These are phyloP conservation scores for Gynandropsis gynandra DNA, from an alignment of 345 rosid genomes.

Conservation along the genomic window DNA sequence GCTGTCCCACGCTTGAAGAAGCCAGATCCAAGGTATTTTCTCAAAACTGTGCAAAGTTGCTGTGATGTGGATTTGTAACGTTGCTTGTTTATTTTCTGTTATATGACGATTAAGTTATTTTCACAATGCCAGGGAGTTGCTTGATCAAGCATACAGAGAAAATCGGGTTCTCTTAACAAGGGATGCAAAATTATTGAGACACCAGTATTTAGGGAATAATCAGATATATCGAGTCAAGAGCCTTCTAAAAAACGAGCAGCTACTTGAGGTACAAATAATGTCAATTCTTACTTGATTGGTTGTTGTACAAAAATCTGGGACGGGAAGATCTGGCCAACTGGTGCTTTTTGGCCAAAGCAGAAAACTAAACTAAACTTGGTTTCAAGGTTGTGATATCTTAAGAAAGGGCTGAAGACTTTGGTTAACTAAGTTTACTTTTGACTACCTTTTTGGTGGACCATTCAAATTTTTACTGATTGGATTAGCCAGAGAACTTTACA, in stretches of 20 bases:
- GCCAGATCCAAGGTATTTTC: conserved; percentile 63
- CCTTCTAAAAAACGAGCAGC: conserved; percentile 84
- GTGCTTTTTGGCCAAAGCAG: not conserved
- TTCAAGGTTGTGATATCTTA: not conserved
- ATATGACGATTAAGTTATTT: too few relatives aligned
- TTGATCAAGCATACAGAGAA: conserved; percentile 71
- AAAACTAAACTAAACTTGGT: not conserved
- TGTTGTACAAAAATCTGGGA: not conserved
- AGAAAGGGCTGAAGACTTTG: not conserved
- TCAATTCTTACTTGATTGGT: not conserved
- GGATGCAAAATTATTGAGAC: conserved; percentile 80
- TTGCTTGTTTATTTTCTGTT: not conserved
- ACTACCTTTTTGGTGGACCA: not conserved
- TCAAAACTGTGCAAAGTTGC: not conserved
- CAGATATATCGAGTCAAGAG: conserved; percentile 74
- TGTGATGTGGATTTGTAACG: conserved; percentile 4
- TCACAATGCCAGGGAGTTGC: conserved; percentile 48
- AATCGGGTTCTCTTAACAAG: conserved; percentile 77
- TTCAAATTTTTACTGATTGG: too few relatives aligned
- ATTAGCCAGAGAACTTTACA: too few relatives aligned
- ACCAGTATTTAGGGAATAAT: conserved; percentile 62
- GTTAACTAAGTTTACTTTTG: not conserved
- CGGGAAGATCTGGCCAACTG: conserved; percentile 1
- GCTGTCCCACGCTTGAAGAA: conserved; percentile 59
- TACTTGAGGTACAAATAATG: conserved; percentile 60